phyloP scores from a whole-genome alignment of 1,284 basidiomycete species.

The Trichosporon coremiiforme region DNA sequence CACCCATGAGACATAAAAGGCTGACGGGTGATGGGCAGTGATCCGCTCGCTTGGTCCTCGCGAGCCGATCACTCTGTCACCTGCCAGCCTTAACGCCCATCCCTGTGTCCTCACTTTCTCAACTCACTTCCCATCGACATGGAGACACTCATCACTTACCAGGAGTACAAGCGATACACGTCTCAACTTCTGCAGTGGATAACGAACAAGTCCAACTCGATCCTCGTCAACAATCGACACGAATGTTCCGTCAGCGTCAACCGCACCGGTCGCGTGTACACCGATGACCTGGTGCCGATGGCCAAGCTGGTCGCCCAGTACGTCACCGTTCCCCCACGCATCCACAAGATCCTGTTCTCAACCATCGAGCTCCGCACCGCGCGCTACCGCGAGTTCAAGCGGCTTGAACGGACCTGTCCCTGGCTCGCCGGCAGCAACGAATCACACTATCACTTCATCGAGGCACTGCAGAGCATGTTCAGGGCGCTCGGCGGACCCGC shows the following conservation, averaged over 20 bases:
- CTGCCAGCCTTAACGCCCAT: neutral
- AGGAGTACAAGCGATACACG: slow-evolving; percentile 1
- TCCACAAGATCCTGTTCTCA: slow-evolving; percentile 2
- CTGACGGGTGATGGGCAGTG: neutral
- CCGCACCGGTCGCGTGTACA: neutral
- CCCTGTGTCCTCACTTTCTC: neutral
- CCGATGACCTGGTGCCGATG: neutral
- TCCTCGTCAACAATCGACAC: neutral
- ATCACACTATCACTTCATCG: slow-evolving; percentile 6
- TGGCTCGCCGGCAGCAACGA: slow-evolving; percentile 4
- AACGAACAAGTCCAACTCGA: slow-evolving; percentile 1
- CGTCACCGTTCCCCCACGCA: neutral
- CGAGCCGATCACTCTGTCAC: neutral
- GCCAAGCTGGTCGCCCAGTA: neutral
- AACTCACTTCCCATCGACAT: neutral
- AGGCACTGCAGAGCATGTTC: slow-evolving; percentile 2
- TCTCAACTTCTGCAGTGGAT: neutral
- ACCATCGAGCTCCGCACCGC: neutral
- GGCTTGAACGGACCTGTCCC: neutral
- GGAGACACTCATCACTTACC: slow-evolving; percentile 4
- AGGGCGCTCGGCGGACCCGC: neutral
- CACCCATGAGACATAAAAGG: neutral
- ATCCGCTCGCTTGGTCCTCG: neutral
- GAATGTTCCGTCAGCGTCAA: neutral
- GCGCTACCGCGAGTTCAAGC: slow-evolving; percentile 5